phyloP scores from a whole-genome alignment of 2,329 filamentous ascomycete species.

The Clonostachys chloroleuca region DNA sequence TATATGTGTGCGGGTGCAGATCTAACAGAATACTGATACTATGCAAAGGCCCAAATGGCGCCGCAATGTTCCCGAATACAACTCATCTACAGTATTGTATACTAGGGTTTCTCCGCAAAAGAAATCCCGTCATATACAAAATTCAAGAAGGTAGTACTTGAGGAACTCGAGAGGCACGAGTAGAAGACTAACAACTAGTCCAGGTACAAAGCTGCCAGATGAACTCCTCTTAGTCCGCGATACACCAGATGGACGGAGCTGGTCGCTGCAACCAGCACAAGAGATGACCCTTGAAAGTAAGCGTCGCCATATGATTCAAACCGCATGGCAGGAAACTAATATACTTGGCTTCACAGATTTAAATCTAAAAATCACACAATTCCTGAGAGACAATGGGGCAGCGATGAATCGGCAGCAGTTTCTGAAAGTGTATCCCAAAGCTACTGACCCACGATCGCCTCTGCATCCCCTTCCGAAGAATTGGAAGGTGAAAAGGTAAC shows the following conservation, averaged over 20 bases:
- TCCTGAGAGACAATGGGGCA: background rate
- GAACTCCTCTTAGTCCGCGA: slow-evolving; percentile 1
- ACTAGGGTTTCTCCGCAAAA: background rate
- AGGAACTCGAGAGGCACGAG: too few relatives aligned
- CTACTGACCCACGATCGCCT: background rate
- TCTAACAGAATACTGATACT: too few relatives aligned
- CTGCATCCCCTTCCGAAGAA: too few relatives aligned
- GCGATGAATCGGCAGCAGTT: background rate
- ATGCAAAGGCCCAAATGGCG: background rate
- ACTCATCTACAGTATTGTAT: background rate
- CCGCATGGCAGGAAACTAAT: too few relatives aligned
- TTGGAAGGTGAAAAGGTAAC: too few relatives aligned
- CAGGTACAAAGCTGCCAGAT: slow-evolving; percentile 1
- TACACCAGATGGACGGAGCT: background rate
- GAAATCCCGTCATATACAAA: background rate
- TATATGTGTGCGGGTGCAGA: too few relatives aligned
- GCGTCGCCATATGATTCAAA: background rate
- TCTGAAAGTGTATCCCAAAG: background rate
- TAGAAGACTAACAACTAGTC: background rate
- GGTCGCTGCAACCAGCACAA: background rate
- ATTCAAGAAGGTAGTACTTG: background rate
- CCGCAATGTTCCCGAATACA: background rate
- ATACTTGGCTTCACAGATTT: background rate
- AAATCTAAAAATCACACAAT: background rate
- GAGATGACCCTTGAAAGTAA: slow-evolving; percentile 1